These are phyloP conservation scores for Fusarium denticulatum DNA, from an alignment of 2,329 filamentous ascomycete genomes.

Conservation along the genomic window DNA sequence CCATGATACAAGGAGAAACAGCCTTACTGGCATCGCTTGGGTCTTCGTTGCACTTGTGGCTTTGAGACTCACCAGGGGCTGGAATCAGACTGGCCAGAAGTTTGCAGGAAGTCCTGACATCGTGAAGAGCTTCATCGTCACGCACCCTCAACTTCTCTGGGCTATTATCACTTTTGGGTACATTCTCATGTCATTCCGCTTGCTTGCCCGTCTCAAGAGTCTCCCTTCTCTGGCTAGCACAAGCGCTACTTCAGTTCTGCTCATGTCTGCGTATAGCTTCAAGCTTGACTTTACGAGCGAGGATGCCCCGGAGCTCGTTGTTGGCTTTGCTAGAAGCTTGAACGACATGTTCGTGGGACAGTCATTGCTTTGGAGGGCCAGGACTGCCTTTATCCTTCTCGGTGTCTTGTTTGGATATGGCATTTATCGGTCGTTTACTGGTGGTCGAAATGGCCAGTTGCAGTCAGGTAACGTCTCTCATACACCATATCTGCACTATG, in stretches of 20 bases:
- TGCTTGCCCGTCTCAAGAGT: conserved; percentile 55
- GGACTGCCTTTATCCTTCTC: conserved; percentile 62
- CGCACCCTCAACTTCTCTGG: conserved; percentile 78
- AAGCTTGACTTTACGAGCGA: conserved; percentile 89
- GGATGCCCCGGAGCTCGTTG: conserved; percentile 85
- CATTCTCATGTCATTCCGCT: conserved; percentile 61
- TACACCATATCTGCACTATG: neutral
- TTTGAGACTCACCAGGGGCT: conserved; percentile 76
- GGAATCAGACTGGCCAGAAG: conserved; percentile 99
- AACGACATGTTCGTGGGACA: conserved; percentile 54
- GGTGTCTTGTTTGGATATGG: conserved; percentile 51
- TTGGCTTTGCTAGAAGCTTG: conserved; percentile 55
- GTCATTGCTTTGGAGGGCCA: conserved; percentile 59
- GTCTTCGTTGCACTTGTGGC: conserved; percentile 62
- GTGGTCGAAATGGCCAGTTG: conserved; percentile 36
- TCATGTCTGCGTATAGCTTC: conserved; percentile 75
- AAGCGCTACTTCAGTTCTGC: conserved; percentile 54
- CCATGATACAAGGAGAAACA: conserved; percentile 36
- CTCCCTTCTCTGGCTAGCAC: conserved; percentile 55
- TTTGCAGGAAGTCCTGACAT: conserved; percentile 92
- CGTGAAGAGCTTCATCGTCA: conserved; percentile 73
- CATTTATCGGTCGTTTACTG: conserved; percentile 51
- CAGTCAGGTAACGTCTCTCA: conserved; percentile 44
- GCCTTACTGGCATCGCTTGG: conserved; percentile 46
- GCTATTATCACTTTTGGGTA: conserved; percentile 75